These are phyloP conservation scores for Penicillium sp. DNA, from an alignment of 2,329 filamentous ascomycete species.

Conservation along the genomic window DNA sequence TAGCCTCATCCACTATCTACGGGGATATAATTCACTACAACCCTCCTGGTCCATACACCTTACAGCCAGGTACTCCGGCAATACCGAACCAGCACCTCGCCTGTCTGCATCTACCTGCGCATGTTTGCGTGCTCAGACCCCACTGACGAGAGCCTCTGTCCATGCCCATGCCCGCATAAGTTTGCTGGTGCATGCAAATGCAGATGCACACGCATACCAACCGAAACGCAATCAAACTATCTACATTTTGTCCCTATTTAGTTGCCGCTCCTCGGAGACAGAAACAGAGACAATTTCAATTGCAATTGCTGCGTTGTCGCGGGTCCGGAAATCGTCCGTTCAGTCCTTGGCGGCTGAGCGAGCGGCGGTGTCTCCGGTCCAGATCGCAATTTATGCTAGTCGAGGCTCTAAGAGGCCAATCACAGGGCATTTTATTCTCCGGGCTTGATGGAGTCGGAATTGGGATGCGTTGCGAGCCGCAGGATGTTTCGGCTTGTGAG, in stretches of 20 bases:
- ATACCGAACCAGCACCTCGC: not conserved
- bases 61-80: not conserved
- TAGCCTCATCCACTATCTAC: not conserved
- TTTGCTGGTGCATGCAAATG: not conserved
- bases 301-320: not conserved
- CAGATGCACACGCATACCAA: not conserved
- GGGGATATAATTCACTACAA: not conserved
- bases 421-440: conserved; percentile 16
- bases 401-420: conserved; percentile 16
- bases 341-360: conserved; percentile 8
- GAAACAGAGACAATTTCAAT: not conserved
- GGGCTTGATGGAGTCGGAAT: conserved; percentile 13
- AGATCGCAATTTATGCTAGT: conserved; percentile 16
- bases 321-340: not conserved
- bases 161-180: not conserved
- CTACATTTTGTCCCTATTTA: no score
- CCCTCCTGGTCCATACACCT: not conserved
- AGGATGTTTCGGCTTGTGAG: not conserved
- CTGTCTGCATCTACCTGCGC: not conserved
- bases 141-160: not conserved
- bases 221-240: not conserved
- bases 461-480: conserved; percentile 16
- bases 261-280: not conserved
- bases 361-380: conserved; percentile 11
- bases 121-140: not conserved